Evolutionary conservation across 2,329 filamentous ascomycete species (phyloP), one percentile per base, ranked within the genome.

Genomic region (Apiospora arundinis): DNA sequence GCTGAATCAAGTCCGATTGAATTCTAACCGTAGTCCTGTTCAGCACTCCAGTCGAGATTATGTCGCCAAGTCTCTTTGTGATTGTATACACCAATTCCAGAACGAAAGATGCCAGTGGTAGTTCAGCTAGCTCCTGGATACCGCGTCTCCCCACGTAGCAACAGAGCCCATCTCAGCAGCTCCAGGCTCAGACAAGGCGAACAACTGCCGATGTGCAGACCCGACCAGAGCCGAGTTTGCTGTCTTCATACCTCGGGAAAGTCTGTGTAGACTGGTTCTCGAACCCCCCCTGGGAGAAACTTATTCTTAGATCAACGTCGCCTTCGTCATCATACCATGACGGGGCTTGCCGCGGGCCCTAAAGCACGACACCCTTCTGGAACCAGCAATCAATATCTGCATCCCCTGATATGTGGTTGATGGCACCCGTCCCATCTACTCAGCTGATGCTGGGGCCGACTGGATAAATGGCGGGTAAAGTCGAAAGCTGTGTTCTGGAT

Each of bases 281-380:
- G 32, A 37, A n/a, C 18, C 12, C 32, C 32, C 28, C 40, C 32
- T 63, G 56, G 28, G 28, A n/a, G 1, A 40, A 28, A 14, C 56
- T 32, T 63, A 63, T 63, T 63, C 56, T 63, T 63, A 40, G 56
- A 63, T 40, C 56, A 40, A n/a, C 28, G 18, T 63, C 32, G 4
- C 32, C 21, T 63, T 40, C 56, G 2, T n/a, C 56, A 7, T n/a
- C 56, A 63, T 40, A 40, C 52, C 28, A 60, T 32, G 52, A 60
- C 52, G 28, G 28, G 52, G 28, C 52, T 60, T 60, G 18, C 52
- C 52, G 52, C 52, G 14, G 52, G 25, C 52, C 28, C 52, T 60
- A 60, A 60, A 60, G 56, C 56, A 63, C 56, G 56, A 63, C 56
- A 63, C 56, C 56, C 56, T 63, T 63, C 56, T 63, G 56, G 32